phyloP scores from a whole-genome alignment of 73 alveolate species.

The Paramecium biaurelia region DNA sequence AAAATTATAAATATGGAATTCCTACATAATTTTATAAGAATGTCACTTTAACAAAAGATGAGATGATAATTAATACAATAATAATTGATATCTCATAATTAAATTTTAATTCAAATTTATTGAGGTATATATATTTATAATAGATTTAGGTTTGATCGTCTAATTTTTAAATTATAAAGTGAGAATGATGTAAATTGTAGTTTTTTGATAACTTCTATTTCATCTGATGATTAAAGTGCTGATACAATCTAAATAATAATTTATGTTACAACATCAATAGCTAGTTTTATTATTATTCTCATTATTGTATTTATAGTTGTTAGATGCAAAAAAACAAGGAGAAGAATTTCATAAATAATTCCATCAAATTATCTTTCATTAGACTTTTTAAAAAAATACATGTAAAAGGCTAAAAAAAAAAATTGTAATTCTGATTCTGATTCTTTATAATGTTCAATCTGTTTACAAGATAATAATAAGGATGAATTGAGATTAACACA shows the following conservation, averaged over 20 bases:
- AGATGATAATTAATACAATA: neutral
- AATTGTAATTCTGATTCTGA: too few relatives aligned
- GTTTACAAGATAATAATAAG: neutral
- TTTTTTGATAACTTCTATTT: neutral
- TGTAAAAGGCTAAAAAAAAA: neutral
- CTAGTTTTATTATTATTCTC: neutral
- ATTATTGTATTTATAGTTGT: neutral
- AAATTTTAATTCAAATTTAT: neutral
- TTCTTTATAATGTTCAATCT: neutral
- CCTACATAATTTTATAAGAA: neutral
- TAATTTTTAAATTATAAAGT: neutral
- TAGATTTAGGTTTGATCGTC: neutral
- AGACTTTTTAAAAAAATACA: neutral
- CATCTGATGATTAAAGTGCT: neutral
- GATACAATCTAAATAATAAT: neutral
- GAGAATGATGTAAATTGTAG: neutral
- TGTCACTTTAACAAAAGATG: neutral
- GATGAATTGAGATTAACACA: neutral
- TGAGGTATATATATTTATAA: neutral
- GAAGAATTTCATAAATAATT: neutral
- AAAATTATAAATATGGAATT: neutral
- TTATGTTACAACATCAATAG: neutral
- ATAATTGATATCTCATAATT: neutral
- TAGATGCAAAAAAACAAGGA: neutral
- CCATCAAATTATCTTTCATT: neutral